These are phyloP conservation scores for Platismatia glauca DNA, from an alignment of 495 filamentous ascomycete species.

Conservation along the genomic window DNA sequence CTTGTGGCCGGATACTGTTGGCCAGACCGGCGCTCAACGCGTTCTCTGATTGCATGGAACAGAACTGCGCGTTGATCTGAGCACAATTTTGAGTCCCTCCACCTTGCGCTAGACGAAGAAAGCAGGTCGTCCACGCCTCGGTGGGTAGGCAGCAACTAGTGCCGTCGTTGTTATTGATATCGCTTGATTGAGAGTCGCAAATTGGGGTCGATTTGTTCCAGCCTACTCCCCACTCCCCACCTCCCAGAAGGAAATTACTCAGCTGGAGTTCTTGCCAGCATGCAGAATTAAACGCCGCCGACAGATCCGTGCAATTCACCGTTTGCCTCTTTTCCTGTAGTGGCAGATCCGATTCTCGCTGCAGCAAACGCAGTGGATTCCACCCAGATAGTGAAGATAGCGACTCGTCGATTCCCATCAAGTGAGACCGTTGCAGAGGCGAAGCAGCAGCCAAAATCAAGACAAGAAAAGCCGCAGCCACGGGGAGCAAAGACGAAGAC, in stretches of 20 bases:
- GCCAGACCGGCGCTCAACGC: background rate
- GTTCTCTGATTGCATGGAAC: slow-evolving; percentile 3
- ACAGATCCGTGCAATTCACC: slow-evolving; percentile 17
- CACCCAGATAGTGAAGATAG: background rate
- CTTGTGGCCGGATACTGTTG: slow-evolving; percentile 6
- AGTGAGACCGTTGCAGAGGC: background rate
- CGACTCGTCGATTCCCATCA: background rate
- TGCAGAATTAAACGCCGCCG: slow-evolving; percentile 10
- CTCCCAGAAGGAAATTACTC: slow-evolving; percentile 12
- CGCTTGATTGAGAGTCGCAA: background rate
- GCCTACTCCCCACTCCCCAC: slow-evolving; percentile 10
- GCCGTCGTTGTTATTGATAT: slow-evolving; percentile 12
- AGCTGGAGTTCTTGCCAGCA: slow-evolving; percentile 18
- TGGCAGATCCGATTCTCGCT: background rate
- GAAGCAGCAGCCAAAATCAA: slow-evolving; percentile 1
- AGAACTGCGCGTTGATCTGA: slow-evolving; percentile 14
- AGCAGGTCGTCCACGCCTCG: slow-evolving; percentile 21
- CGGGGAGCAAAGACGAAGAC: background rate
- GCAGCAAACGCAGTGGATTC: background rate
- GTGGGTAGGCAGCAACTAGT: slow-evolving; percentile 8
- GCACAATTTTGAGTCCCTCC: slow-evolving; percentile 13
- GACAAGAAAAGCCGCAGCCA: background rate
- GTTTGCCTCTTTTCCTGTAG: slow-evolving; percentile 11
- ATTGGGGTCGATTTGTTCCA: slow-evolving; percentile 11
- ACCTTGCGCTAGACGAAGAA: slow-evolving; percentile 14